Percentiles rank a stretch among this genome's conserved stretches.
These are phyloP conservation scores for Tothia fuscella DNA, from an alignment of 2,329 filamentous ascomycete species.

Conservation along the genomic window DNA sequence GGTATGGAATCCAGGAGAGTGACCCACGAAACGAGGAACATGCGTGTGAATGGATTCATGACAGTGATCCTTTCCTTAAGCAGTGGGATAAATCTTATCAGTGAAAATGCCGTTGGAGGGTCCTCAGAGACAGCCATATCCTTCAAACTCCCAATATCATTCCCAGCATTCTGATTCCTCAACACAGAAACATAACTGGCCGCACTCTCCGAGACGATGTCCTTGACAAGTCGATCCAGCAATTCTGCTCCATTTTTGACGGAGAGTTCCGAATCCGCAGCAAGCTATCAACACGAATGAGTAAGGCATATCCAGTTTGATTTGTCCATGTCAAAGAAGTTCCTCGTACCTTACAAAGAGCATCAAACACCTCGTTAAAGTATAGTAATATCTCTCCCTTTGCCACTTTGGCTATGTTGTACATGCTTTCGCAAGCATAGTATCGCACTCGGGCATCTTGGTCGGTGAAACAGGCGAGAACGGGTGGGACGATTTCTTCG, in stretches of 20 bases:
- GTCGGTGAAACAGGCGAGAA: constrained; percentile 93
- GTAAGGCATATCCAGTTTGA: neutral
- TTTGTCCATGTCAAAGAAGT: neutral
- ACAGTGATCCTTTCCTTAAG: constrained; percentile 91
- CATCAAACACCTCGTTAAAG: constrained; percentile 98
- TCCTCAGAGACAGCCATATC: constrained; percentile 28
- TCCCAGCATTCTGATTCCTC: constrained; percentile 47
- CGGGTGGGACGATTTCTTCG: constrained; percentile 86
- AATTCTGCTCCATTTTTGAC: constrained; percentile 97
- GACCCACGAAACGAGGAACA: constrained; percentile 93
- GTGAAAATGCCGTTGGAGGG: constrained; percentile 78
- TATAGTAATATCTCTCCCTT: constrained; percentile 95
- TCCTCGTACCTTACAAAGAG: constrained; percentile 68
- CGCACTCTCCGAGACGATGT: constrained; percentile 90
- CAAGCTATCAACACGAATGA: constrained; percentile 63
- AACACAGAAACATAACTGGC: constrained; percentile 89
- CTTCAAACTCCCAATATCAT: constrained; percentile 35
- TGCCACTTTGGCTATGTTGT: constrained; percentile 98
- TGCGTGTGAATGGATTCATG: constrained; percentile 85
- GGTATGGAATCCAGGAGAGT: constrained; percentile 91
- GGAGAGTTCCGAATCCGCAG: constrained; percentile 88
- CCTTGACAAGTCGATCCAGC: constrained; percentile 86
- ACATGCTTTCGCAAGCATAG: constrained; percentile 99
- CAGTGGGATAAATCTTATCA: constrained; percentile 81
- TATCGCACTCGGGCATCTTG: constrained; percentile 96